phyloP scores from a whole-genome alignment of 2,329 filamentous ascomycete species.

The Colletotrichum tanaceti region DNA sequence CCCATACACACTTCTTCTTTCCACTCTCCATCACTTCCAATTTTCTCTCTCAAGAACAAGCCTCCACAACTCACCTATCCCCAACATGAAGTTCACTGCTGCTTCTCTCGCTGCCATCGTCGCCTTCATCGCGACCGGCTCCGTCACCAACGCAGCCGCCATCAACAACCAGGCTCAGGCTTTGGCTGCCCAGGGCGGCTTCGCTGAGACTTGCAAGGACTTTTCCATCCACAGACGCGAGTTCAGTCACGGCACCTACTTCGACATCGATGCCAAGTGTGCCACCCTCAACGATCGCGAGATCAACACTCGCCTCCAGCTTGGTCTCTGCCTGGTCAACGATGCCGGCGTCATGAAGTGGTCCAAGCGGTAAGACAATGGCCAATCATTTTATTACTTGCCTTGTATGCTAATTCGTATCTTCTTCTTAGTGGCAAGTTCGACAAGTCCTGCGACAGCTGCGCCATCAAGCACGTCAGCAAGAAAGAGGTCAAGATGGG shows the following conservation, averaged over 20 bases:
- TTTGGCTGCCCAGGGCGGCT: conserved; percentile 12
- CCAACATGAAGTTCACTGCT: conserved; percentile 28
- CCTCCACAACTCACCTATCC: not conserved
- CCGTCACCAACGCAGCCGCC: not conserved
- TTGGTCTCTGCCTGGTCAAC: conserved; percentile 38
- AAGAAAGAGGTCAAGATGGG: conserved; percentile 6
- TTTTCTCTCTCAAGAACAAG: not conserved
- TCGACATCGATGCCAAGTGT: conserved; percentile 29
- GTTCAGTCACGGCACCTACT: conserved; percentile 22
- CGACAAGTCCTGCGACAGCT: conserved; percentile 28
- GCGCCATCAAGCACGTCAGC: conserved; percentile 28
- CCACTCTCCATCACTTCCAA: not conserved
- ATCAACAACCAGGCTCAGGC: not conserved
- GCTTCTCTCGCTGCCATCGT: conserved; percentile 1
- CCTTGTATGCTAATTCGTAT: accelerated
- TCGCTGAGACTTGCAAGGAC: conserved; percentile 24
- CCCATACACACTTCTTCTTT: not conserved
- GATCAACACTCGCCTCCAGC: conserved; percentile 30
- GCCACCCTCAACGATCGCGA: conserved; percentile 14
- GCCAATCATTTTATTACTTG: too few relatives aligned
- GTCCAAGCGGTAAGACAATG: conserved; percentile 21
- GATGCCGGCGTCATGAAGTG: conserved; percentile 31
- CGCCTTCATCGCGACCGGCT: not conserved
- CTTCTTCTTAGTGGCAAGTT: conserved; percentile 10
- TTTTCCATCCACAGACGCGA: conserved; percentile 15